A percentile compares a stretch with the other conserved stretches of the same genome.
phyloP scores from a whole-genome alignment of 495 filamentous ascomycete genomes.

The Thozetella sp. region DNA sequence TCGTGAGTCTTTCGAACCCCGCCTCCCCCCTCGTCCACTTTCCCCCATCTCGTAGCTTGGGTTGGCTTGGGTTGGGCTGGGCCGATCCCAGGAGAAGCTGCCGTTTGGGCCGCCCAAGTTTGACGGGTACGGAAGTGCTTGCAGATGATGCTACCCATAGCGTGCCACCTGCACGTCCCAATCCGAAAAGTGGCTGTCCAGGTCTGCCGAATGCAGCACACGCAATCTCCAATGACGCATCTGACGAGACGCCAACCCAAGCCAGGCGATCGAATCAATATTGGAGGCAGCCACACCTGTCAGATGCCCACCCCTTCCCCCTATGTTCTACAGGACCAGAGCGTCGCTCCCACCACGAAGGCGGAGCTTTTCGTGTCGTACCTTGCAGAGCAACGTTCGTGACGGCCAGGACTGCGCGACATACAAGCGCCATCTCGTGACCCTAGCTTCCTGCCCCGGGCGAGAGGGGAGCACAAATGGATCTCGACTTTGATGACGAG shows the following conservation, averaged over 20 bases:
- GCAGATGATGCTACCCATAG: conserved; percentile 3
- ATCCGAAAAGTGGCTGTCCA: neutral
- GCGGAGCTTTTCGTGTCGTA: too few species aligned
- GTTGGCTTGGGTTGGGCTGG: neutral
- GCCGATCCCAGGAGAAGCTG: neutral
- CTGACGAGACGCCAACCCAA: neutral
- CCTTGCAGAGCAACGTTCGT: too few species aligned
- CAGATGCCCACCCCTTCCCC: neutral
- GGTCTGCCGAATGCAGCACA: neutral
- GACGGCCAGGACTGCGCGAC: too few species aligned
- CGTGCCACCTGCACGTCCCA: conserved; percentile 7
- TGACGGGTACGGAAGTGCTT: conserved; percentile 5
- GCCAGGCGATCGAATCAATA: neutral
- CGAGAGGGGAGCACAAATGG: neutral
- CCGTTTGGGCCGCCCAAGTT: too few species aligned
- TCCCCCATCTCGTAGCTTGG: too few species aligned
- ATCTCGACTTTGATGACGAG: neutral
- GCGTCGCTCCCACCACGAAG: too few species aligned
- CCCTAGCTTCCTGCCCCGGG: neutral
- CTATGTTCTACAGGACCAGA: neutral
- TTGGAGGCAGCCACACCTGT: neutral
- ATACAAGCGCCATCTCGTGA: neutral
- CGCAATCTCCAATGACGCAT: neutral
- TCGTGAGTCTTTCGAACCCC: neutral
- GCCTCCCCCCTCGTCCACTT: neutral